Conservation (phyloP, 176 grass and related monocot species). For the Paspalum notatum region DNA sequence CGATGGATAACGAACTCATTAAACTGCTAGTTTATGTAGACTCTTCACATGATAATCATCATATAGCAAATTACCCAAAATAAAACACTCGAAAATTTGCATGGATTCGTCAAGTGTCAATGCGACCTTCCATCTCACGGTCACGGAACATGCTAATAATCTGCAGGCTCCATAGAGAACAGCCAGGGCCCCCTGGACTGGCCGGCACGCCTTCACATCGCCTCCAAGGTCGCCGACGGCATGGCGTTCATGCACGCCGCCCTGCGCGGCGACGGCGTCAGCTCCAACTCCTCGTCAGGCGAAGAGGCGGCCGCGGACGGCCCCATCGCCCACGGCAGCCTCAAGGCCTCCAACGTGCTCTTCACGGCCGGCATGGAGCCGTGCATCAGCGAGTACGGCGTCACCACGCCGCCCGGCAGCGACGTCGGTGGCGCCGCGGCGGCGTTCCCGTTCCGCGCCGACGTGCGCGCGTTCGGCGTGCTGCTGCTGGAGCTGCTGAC, state of each 20-base stretch:
- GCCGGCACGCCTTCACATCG: slow-evolving; percentile 49
- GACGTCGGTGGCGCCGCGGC: neutral
- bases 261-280: slow-evolving; percentile 28
- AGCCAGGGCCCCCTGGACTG: slow-evolving; percentile 50
- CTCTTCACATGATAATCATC: neutral
- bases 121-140: neutral
- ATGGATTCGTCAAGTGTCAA: neutral
- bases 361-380: slow-evolving; percentile 60
- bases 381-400: slow-evolving; percentile 68
- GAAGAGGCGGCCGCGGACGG: neutral
- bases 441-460: slow-evolving; percentile 32
- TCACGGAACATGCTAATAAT: neutral
- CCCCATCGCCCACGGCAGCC: slow-evolving; percentile 58
- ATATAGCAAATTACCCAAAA: neutral
- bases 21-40: neutral
- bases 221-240: slow-evolving; percentile 55
- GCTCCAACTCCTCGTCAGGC: slow-evolving; percentile 3
- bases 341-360: slow-evolving; percentile 73
- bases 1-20: neutral
- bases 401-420: slow-evolving; percentile 2
- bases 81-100: neutral
- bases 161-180: slow-evolving; percentile 46
- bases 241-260: slow-evolving; percentile 65
- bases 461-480: slow-evolving; percentile 57
- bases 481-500: slow-evolving; percentile 71